phyloP scores from a whole-genome alignment of 2,329 filamentous ascomycete genomes.

The Fusarium abutilonis region DNA sequence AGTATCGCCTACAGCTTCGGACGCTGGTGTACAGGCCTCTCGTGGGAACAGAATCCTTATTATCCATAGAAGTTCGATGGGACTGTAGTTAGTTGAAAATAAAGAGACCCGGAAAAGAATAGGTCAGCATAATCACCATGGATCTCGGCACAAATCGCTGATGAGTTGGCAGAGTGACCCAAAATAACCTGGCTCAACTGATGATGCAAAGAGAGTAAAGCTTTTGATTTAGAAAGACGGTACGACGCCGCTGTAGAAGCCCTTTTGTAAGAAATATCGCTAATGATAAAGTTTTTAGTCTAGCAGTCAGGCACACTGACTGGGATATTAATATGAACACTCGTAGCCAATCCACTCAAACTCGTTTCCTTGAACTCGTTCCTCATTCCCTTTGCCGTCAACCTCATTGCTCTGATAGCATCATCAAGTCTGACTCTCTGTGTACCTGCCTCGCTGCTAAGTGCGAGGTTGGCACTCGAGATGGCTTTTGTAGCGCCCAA shows the following conservation, averaged over 20 bases:
- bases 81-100: background rate
- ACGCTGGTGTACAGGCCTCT: background rate
- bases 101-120: background rate
- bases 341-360: conserved; percentile 60
- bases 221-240: conserved; percentile 14
- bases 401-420: conserved; percentile 60
- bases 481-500: conserved; percentile 62
- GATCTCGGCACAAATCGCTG: conserved; percentile 3
- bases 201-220: background rate
- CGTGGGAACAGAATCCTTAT: background rate
- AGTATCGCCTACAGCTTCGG: background rate
- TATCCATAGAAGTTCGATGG: too few species aligned
- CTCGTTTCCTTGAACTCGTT: conserved; percentile 65
- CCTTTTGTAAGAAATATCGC: conserved; percentile 17
- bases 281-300: background rate
- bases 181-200: conserved; percentile 8
- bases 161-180: background rate
- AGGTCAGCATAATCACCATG: background rate
- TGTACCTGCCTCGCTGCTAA: conserved; percentile 57
- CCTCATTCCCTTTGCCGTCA: conserved; percentile 62
- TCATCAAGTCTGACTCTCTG: conserved; percentile 62
- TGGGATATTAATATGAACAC: conserved; percentile 60
- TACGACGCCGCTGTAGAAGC: conserved; percentile 6
- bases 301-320: conserved; percentile 63
- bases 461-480: conserved; percentile 60